Conservation (phyloP, 2,329 filamentous ascomycete species). For the Pseudocercospora ulei region DNA sequence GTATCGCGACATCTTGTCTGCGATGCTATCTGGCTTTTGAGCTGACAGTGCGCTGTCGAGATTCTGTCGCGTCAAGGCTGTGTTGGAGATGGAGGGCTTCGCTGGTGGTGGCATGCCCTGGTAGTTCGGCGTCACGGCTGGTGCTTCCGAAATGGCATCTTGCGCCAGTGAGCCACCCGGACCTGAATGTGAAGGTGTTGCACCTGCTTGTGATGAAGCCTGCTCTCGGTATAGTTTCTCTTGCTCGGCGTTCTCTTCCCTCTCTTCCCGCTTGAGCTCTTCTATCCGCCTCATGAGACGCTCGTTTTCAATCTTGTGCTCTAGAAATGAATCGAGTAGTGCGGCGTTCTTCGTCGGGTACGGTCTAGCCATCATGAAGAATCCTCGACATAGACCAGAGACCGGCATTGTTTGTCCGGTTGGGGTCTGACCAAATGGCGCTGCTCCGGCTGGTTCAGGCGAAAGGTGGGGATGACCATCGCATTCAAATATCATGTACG, state of each 20-base stretch:
- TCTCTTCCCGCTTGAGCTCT: constrained; percentile 75
- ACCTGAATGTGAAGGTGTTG: constrained; percentile 25
- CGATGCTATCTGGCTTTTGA: constrained; percentile 62
- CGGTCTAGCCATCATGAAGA: constrained; percentile 85
- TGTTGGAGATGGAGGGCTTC: constrained; percentile 53
- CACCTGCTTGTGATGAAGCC: constrained; percentile 23
- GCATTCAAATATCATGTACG: constrained; percentile 76
- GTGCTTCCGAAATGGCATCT: constrained; percentile 19
- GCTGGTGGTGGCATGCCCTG: constrained; percentile 58
- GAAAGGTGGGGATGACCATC: constrained; percentile 85
- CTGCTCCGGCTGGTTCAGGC: constrained; percentile 47
- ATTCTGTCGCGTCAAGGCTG: constrained; percentile 66
- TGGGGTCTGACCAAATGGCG: constrained; percentile 21
- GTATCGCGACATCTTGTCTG: constrained; percentile 75
- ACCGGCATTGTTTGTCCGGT: constrained; percentile 35
- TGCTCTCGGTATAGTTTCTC: constrained; percentile 46
- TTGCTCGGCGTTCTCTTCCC: constrained; percentile 62
- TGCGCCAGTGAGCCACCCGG: constrained; percentile 17
- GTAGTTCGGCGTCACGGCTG: constrained; percentile 33
- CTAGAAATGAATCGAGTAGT: constrained; percentile 81
- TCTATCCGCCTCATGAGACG: constrained; percentile 72
- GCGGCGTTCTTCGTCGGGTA: constrained; percentile 82
- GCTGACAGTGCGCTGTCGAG: constrained; percentile 61
- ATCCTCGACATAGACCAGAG: constrained; percentile 67
- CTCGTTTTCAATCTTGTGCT: constrained; percentile 96